Conservation (phyloP, 805 yeast species). For the Kuraishia ogatae region DNA sequence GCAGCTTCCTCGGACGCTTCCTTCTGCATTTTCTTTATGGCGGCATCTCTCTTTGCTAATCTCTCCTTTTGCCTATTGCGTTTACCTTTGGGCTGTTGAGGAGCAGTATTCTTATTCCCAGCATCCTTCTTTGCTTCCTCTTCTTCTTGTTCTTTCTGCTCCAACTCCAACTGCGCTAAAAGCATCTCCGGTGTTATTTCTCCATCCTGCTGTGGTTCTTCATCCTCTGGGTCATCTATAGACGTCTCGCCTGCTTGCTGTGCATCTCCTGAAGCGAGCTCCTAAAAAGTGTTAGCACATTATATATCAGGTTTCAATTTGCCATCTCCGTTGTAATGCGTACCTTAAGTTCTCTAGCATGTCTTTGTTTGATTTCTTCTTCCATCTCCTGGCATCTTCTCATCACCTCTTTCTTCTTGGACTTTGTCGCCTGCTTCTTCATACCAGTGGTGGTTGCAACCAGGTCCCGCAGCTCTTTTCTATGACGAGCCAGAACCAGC, state of each 20-base stretch:
- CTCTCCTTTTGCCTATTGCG: constrained; percentile 83
- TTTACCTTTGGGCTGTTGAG: constrained; percentile 27
- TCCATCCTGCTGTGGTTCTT: not conserved
- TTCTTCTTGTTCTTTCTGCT: constrained; percentile 16
- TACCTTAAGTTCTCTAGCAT: constrained; percentile 39
- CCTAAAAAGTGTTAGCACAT: not conserved
- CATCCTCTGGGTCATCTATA: too few relatives aligned
- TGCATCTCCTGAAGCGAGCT: not conserved
- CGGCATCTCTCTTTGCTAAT: constrained; percentile 67
- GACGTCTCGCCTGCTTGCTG: not conserved
- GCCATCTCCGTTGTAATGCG: not conserved
- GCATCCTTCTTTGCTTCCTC: constrained; percentile 8
- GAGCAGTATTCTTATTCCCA: constrained; percentile 1
- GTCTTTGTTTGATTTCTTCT: constrained; percentile 41
- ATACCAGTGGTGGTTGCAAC: constrained; percentile 61
- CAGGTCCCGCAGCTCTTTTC: constrained; percentile 60
- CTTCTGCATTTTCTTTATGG: constrained; percentile 47
- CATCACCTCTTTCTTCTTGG: constrained; percentile 60
- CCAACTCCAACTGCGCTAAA: constrained; percentile 48
- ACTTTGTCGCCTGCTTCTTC: constrained; percentile 78
- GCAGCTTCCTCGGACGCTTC: constrained; percentile 71
- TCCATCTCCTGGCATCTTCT: constrained; percentile 55
- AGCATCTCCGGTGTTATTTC: constrained; percentile 55
- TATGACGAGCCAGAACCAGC: constrained; percentile 49
- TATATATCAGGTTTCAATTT: constrained; percentile 3